Percentiles rank a stretch among this genome's conserved stretches.
Conservation (phyloP, 805 yeast species). For the Vanderwaltozyma verrucispora region DNA sequence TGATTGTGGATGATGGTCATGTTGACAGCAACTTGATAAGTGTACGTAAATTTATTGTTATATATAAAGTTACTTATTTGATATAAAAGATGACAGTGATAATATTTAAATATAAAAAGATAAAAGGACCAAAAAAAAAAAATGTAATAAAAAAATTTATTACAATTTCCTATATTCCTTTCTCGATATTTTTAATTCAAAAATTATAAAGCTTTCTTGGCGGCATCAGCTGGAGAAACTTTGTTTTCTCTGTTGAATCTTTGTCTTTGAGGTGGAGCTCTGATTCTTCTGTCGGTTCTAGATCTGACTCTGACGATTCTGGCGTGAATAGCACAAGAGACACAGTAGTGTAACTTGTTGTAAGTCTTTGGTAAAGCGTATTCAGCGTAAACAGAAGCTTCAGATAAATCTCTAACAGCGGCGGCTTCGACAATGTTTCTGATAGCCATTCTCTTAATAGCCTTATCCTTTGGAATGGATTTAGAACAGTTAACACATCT, state of each 20-base stretch:
- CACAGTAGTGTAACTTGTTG: constrained; percentile 99
- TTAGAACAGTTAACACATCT: constrained; percentile 99
- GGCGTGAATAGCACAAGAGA: constrained; percentile 99
- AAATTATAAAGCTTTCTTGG: constrained; percentile 71
- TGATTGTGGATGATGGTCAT: too few species aligned
- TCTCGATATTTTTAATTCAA: background rate
- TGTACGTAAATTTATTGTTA: too few species aligned
- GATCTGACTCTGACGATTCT: constrained; percentile 99
- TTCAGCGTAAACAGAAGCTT: constrained; percentile 98
- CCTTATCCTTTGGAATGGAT: constrained; percentile 99
- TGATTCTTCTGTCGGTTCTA: constrained; percentile 95
- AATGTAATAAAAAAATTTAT: background rate
- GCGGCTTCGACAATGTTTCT: constrained; percentile 99
- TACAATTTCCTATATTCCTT: background rate
- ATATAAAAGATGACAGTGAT: too few species aligned
- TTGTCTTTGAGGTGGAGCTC: constrained; percentile 99
- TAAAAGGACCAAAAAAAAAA: too few species aligned
- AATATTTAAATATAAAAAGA: too few species aligned
- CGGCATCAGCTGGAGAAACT: constrained; percentile 96
- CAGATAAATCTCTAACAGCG: constrained; percentile 98
- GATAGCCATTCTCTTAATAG: constrained; percentile 99
- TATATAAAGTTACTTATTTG: too few species aligned
- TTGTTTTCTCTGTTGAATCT: constrained; percentile 95
- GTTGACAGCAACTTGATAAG: too few species aligned
- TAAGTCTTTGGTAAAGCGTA: constrained; percentile 99